A percentile compares a stretch with the other conserved stretches of the same genome.
These are phyloP conservation scores for Pythium phragmitis DNA, from an alignment of 352 stramenopile species.

Conservation along the genomic window DNA sequence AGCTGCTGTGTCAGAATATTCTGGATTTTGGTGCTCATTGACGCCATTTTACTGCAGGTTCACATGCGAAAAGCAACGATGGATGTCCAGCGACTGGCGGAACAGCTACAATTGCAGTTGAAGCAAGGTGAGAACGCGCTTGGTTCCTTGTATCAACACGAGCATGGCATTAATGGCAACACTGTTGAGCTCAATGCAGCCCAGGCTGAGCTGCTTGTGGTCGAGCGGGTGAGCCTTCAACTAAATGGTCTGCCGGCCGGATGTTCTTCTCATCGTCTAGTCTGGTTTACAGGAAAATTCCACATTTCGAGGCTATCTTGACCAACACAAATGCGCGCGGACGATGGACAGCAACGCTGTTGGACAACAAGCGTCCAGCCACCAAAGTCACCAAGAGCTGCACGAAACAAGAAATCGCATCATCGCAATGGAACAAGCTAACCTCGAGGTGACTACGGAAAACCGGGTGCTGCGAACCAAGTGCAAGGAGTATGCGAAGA, in stretches of 20 bases:
- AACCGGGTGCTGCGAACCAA: conserved; percentile 20
- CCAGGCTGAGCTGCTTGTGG: conserved; percentile 6
- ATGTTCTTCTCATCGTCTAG: background rate
- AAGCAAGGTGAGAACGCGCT: conserved; percentile 19
- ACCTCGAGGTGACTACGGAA: background rate
- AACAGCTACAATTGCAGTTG: conserved; percentile 22
- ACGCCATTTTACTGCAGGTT: background rate
- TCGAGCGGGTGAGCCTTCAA: conserved; percentile 6
- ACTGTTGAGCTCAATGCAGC: conserved; percentile 5
- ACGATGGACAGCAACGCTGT: background rate
- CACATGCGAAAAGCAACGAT: conserved; percentile 22
- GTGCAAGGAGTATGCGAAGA: conserved; percentile 18
- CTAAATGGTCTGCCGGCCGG: background rate
- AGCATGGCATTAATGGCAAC: background rate
- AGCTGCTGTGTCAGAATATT: background rate
- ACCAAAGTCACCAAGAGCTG: background rate
- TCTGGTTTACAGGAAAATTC: conserved; percentile 1
- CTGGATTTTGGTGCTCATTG: background rate
- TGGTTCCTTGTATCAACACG: background rate
- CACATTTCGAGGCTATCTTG: conserved; percentile 5
- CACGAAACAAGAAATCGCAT: background rate
- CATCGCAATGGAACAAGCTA: background rate
- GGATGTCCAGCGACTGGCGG: conserved; percentile 19
- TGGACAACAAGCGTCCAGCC: background rate
- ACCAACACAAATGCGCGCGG: background rate